Percentiles rank a stretch among this genome's conserved stretches.
phyloP scores from a whole-genome alignment of 1,139 yeast genomes.

The Kodamaea arcana region DNA sequence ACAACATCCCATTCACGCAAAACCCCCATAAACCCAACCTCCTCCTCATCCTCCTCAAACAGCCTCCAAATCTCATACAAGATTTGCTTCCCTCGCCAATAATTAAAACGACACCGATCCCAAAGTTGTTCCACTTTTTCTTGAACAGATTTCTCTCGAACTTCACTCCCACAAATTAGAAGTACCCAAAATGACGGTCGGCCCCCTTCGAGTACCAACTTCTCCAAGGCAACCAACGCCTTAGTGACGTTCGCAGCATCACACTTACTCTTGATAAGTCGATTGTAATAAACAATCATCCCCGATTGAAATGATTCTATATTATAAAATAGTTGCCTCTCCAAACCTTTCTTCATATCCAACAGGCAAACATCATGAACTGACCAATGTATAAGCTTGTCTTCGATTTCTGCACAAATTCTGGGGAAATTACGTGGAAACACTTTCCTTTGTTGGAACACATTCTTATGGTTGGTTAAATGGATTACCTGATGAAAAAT shows the following conservation, averaged over 20 bases:
- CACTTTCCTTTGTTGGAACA: constrained; percentile 40
- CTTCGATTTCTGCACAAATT: constrained; percentile 53
- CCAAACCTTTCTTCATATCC: constrained; percentile 22
- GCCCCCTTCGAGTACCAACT: not conserved
- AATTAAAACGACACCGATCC: constrained; percentile 23
- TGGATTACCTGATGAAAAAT: constrained; percentile 45
- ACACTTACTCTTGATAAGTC: constrained; percentile 33
- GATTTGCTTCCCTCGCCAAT: constrained; percentile 55
- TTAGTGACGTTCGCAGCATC: constrained; percentile 26
- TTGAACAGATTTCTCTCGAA: constrained; percentile 19
- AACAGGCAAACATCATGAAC: constrained; percentile 40
- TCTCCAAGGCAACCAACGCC: constrained; percentile 2
- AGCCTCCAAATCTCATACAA: constrained; percentile 51
- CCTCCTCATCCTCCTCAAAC: constrained; percentile 33
- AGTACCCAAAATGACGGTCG: constrained; percentile 49
- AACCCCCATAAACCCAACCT: constrained; percentile 50
- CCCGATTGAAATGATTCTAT: constrained; percentile 41
- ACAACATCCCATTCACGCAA: constrained; percentile 52
- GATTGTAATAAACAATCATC: constrained; percentile 39
- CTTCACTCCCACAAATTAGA: constrained; percentile 47
- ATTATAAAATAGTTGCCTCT: constrained; percentile 36
- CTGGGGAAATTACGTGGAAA: constrained; percentile 54
- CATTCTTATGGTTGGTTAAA: constrained; percentile 50
- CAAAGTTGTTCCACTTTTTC: constrained; percentile 30
- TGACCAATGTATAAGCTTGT: constrained; percentile 43